Evolutionary conservation across 2,329 filamentous ascomycete genomes (phyloP), one percentile per base, ranked within the genome.

Genomic region (Diaporthe capsici): DNA sequence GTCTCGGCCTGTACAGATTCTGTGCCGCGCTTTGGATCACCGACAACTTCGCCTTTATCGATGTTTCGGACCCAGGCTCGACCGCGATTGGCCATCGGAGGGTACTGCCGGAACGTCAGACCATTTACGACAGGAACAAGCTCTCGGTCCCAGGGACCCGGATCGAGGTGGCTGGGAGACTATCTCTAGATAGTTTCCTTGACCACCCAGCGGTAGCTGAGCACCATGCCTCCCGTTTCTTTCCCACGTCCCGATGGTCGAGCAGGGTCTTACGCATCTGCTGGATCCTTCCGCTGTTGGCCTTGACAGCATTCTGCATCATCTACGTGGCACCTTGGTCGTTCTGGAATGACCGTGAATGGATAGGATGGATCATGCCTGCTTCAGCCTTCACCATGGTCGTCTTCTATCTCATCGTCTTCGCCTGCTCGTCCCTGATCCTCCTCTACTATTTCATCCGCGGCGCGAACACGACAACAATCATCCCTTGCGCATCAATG

Each of bases 371-470:
- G 57, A 13, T n/a, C 10, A 15, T 60, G 34, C 34, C 57, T 15
- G 57, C 34, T 2, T 60, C 57, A 3, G 57, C 57, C 17, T 39
- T 60, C 22, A 12, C 34, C 34, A 39, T 60, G 57, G 34, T 42
- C 22, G 17, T 60, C 6, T 60, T 60, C 22, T 60, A 60, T 6
- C 34, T 60, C 22, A 22, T 60, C 57, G 6, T 60, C 12, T 60
- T 60, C 22, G 57, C 22, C 22, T 60, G 5, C 57, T 60, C 57
- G 9, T 25, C 57, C 20, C 8, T 25, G 34, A 42, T 42, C 7
- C 57, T 60, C 22, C 57, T 60, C 57, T 60, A 60, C 57, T 60
- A 60, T 3, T 60, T 42, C 57, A 17, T 42, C 34, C 57, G 57
- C 10, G 57, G 34, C 22, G 34, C 13, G 10, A 60, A 60, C 3